phyloP scores from a whole-genome alignment of 179 eudicot genomes.

The Gypsophila paniculata region DNA sequence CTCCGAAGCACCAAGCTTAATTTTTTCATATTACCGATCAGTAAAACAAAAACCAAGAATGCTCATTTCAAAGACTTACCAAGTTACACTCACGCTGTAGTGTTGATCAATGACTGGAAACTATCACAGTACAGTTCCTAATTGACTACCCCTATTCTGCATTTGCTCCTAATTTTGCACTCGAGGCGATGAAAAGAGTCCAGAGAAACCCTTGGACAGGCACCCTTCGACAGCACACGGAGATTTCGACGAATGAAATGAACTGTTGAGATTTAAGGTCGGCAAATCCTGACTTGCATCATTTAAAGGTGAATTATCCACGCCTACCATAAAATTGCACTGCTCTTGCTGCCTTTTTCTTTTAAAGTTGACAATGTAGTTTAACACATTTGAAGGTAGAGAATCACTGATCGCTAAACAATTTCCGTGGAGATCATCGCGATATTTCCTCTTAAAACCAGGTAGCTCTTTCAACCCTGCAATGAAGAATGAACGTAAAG shows the following conservation, averaged over 20 bases:
- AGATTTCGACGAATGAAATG: constrained; percentile 39
- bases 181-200: constrained; percentile 50
- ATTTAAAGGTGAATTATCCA: constrained; percentile 1
- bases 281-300: constrained; percentile 31
- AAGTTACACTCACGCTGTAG: background rate
- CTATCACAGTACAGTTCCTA: background rate
- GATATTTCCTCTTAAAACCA: constrained; percentile 67
- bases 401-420: constrained; percentile 23
- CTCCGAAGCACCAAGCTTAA: background rate
- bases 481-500: background rate
- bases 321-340: constrained; percentile 9
- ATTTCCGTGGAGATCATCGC: constrained; percentile 29
- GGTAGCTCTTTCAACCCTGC: constrained; percentile 66
- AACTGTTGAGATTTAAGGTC: constrained; percentile 28
- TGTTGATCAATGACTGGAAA: background rate
- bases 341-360: constrained; percentile 35
- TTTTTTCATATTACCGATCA: constrained; percentile 2
- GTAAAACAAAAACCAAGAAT: constrained; percentile 4
- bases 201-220: constrained; percentile 65
- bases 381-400: constrained; percentile 23
- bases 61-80: constrained; percentile 3
- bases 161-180: constrained; percentile 39
- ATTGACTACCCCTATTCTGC: constrained; percentile 24
- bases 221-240: constrained; percentile 70
- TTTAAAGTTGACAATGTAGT: constrained; percentile 30